Evolutionary conservation across 345 rosid species (phyloP), one percentile per base, ranked within the genome.

Genomic region (Combretum micranthum): DNA sequence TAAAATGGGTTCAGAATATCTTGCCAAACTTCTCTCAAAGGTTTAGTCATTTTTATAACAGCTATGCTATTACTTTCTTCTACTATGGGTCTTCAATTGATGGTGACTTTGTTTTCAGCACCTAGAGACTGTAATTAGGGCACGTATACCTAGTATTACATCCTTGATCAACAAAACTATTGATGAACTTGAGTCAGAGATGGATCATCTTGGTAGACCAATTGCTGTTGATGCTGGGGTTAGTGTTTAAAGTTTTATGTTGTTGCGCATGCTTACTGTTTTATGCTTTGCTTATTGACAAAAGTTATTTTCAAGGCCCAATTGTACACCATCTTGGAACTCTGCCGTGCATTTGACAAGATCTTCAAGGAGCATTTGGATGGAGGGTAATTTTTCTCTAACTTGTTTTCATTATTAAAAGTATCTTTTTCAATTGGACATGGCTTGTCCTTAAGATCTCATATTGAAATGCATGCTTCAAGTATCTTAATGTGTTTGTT

Each of bases 1-100:
- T 65, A 88, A 83, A 79, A 93, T 93, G 99, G 99, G 99, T 59
- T 88, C 99, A 15, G 99, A 77, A 68, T 86, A 93, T 80, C 86
- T 93, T 17, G 99, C 99, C 39, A 88, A 86, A 63, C 89, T 93
- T 56, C 94, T 93, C 50, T 93, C 99, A 3, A 81, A 88, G 94
- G 99, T 93, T 59, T 64, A 51, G 26, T 42, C 53, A 57, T 19
- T 23, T 5, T 19, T 56, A 42, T 63, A 20, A 25, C 13, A 2
- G 42, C 16, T 19, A 4, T 51, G 3, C 44, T 26, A 44, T 20
- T 42, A 23, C 37, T 50, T n/a, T n/a, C 19, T 47, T 12, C 48
- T 55, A 23, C 6, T 20, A 21, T 42, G 23, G 26, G 23, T 23
- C 17, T 44, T 46, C 53, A 59, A 65, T 57, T 69, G 51, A 67